Percentiles rank a stretch among this genome's conserved stretches.
Conservation (phyloP, 2,329 filamentous ascomycete species). For the Hypomyces rosellus region DNA sequence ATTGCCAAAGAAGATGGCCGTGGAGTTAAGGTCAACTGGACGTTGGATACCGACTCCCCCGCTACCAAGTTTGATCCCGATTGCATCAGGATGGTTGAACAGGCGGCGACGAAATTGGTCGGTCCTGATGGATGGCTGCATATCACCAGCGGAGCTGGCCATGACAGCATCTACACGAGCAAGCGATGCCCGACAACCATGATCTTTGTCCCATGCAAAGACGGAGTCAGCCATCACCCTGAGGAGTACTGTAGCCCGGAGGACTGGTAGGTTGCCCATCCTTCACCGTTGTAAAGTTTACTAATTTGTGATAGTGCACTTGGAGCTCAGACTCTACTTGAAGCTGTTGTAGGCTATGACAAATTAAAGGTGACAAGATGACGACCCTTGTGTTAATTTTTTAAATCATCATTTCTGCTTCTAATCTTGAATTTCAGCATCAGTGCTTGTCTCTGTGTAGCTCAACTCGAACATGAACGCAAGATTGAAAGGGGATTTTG, state of each 20-base stretch:
- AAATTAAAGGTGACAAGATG: constrained; percentile 1
- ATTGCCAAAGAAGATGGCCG: constrained; percentile 21
- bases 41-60: constrained; percentile 51
- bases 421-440: no score
- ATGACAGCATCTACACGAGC: constrained; percentile 32
- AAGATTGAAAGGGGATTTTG: no score
- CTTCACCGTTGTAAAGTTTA: not conserved
- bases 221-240: constrained; percentile 33
- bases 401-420: no score
- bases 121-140: constrained; percentile 33
- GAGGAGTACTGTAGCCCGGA: constrained; percentile 30
- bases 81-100: constrained; percentile 58
- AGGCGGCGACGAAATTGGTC: constrained; percentile 49
- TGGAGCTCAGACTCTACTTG: constrained; percentile 24
- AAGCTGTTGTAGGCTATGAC: constrained; percentile 19
- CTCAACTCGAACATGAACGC: no score
- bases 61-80: constrained; percentile 59
- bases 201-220: constrained; percentile 32
- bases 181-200: constrained; percentile 29
- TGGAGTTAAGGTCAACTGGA: constrained; percentile 47
- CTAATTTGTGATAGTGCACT: constrained; percentile 14
- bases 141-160: constrained; percentile 33
- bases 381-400: no score
- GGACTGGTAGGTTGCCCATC: constrained; percentile 22
- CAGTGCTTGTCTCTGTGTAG: no score